Percentiles rank a stretch among this genome's conserved stretches.
These are phyloP conservation scores for Cordyceps cateniannulata DNA, from an alignment of 2,329 filamentous ascomycete species.

Conservation along the genomic window DNA sequence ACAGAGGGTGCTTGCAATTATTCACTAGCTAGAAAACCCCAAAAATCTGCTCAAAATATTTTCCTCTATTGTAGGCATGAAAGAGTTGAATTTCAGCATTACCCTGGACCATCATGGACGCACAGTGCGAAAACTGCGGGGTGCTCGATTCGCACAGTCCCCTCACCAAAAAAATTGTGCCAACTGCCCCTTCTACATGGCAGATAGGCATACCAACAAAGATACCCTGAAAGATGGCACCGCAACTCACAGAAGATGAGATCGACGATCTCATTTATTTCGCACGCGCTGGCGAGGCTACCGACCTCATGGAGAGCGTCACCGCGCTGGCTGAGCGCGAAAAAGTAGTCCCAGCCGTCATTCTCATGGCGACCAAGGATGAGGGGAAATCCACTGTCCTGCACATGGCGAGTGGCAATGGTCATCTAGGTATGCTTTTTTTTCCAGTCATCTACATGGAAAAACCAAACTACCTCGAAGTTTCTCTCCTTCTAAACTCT, in stretches of 20 bases:
- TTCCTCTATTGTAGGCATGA: background rate
- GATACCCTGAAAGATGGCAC: constrained; percentile 32
- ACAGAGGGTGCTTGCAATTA: background rate
- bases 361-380: constrained; percentile 67
- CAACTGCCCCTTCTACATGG: background rate
- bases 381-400: constrained; percentile 71
- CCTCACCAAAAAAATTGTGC: constrained; percentile 30
- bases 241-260: constrained; percentile 64
- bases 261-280: constrained; percentile 91
- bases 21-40: background rate
- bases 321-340: constrained; percentile 56
- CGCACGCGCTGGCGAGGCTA: constrained; percentile 68
- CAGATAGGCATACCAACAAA: background rate
- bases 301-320: constrained; percentile 57
- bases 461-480: background rate
- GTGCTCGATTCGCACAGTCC: constrained; percentile 29
- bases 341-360: constrained; percentile 49
- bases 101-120: constrained; percentile 18
- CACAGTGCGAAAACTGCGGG: constrained; percentile 33
- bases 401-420: constrained; percentile 92
- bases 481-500: background rate
- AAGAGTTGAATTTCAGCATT: no score
- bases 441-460: accelerated
- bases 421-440: constrained; percentile 59
- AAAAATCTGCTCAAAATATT: background rate